These are phyloP conservation scores for Phyllosticta citriasiana DNA, from an alignment of 2,329 filamentous ascomycete genomes.

Conservation along the genomic window DNA sequence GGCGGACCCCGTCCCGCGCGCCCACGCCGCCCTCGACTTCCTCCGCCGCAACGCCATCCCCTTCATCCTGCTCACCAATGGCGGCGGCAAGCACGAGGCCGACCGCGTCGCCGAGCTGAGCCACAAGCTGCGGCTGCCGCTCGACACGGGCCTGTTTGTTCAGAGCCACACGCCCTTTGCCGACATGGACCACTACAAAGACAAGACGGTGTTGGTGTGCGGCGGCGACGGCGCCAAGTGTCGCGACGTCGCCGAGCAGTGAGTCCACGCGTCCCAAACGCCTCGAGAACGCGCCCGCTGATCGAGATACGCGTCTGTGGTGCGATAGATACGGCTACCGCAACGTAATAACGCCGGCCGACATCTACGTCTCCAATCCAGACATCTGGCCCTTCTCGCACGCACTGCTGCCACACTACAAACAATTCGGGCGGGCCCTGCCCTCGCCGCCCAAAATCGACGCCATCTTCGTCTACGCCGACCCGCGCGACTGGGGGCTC, in stretches of 20 bases:
- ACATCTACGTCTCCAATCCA: conserved; percentile 66
- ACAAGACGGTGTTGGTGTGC: conserved; percentile 41
- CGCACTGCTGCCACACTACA: conserved; percentile 54
- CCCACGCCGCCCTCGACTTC: conserved; percentile 60
- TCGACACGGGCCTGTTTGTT: conserved; percentile 63
- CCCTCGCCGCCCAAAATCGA: conserved; percentile 62
- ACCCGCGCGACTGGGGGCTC: conserved; percentile 90
- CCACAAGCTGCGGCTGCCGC: conserved; percentile 51
- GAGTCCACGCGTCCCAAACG: conserved; percentile 17
- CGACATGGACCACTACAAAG: conserved; percentile 47
- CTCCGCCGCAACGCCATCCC: conserved; percentile 69
- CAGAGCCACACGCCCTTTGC: conserved; percentile 88
- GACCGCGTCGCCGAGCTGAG: conserved; percentile 63
- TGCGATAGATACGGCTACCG: conserved; percentile 60
- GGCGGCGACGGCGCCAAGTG: conserved; percentile 46
- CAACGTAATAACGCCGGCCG: conserved; percentile 74
- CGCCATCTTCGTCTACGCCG: conserved; percentile 88
- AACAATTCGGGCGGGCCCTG: conserved; percentile 46
- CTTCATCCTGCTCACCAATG: conserved; percentile 93
- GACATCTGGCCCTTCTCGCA: conserved; percentile 70
- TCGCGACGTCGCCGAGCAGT: conserved; percentile 59
- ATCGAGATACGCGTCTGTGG: conserved; percentile 6
- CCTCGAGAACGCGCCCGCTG: neutral
- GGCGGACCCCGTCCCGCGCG: conserved; percentile 67
- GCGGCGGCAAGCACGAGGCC: conserved; percentile 74